phyloP scores from a whole-genome alignment of 1,284 basidiomycete genomes.

The Sporisorium exsertum region DNA sequence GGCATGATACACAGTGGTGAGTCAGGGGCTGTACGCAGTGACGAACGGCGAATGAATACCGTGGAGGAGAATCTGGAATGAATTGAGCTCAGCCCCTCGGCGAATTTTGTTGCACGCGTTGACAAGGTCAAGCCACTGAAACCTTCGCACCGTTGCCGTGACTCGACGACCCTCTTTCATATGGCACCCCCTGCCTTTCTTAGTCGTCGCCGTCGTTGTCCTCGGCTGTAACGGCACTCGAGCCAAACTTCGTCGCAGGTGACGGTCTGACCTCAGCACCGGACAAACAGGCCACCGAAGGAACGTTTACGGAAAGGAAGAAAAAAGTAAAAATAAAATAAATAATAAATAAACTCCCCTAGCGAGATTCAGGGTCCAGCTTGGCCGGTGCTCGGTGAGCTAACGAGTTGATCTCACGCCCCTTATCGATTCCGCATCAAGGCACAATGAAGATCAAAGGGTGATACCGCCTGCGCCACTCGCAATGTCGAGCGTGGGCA shows the following conservation, averaged over 20 bases:
- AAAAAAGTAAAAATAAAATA: conserved; percentile 20
- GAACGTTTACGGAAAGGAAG: background rate
- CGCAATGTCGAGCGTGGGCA: no score
- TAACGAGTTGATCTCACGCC: background rate
- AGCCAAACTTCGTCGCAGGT: background rate
- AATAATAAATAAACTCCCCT: conserved; percentile 12
- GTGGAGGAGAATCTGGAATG: background rate
- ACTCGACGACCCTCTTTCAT: conserved; percentile 1
- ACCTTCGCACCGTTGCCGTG: conserved; percentile 3
- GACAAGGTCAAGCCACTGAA: background rate
- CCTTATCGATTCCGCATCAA: background rate
- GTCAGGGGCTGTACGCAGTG: background rate
- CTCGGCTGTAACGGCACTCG: background rate
- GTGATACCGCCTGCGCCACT: background rate
- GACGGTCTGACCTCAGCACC: background rate
- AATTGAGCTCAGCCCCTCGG: background rate
- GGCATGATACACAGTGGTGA: background rate
- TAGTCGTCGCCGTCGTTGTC: background rate
- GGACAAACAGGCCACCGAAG: background rate
- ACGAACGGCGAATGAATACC: conserved; percentile 1
- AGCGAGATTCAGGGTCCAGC: conserved; percentile 21
- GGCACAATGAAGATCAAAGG: background rate
- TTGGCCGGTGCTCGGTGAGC: background rate
- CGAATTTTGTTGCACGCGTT: conserved; percentile 5
- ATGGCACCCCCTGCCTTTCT: background rate